These are phyloP conservation scores for Pythium dissotocum DNA, from an alignment of 352 stramenopile species.

Conservation along the genomic window DNA sequence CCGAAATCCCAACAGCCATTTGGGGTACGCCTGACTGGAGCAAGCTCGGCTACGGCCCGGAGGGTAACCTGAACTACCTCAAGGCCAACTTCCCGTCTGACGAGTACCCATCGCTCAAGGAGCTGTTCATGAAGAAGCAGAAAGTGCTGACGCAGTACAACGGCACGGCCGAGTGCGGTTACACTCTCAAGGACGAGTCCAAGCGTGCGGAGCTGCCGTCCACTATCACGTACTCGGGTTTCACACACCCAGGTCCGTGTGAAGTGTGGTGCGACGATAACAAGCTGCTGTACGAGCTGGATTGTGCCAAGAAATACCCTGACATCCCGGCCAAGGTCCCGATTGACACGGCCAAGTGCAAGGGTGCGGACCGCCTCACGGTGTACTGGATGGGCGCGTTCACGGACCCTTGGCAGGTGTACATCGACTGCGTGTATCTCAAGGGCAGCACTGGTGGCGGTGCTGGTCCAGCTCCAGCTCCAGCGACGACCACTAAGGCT, in stretches of 20 bases:
- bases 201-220: slow-evolving; percentile 37
- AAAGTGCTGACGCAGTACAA: slow-evolving; percentile 30
- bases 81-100: slow-evolving; percentile 36
- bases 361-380: slow-evolving; percentile 38
- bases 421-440: slow-evolving; percentile 57
- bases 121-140: slow-evolving; percentile 48
- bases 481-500: neutral
- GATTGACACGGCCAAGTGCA: slow-evolving; percentile 45
- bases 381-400: slow-evolving; percentile 66
- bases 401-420: slow-evolving; percentile 55
- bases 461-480: slow-evolving; percentile 1
- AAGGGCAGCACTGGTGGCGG: slow-evolving; percentile 21
- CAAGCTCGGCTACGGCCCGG: slow-evolving; percentile 44
- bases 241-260: slow-evolving; percentile 58
- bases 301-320: slow-evolving; percentile 48
- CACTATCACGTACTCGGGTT: slow-evolving; percentile 42
- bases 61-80: slow-evolving; percentile 40
- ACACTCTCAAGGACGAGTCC: slow-evolving; percentile 38
- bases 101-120: slow-evolving; percentile 37
- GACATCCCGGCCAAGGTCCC: slow-evolving; percentile 30
- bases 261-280: slow-evolving; percentile 61
- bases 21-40: slow-evolving; percentile 36
- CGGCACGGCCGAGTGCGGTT: slow-evolving; percentile 35
- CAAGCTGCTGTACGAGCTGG: slow-evolving; percentile 44
- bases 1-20: slow-evolving; percentile 34